These are phyloP conservation scores for Alopecurus myosuroides DNA, from an alignment of 176 grass and related monocot species.

Conservation along the genomic window DNA sequence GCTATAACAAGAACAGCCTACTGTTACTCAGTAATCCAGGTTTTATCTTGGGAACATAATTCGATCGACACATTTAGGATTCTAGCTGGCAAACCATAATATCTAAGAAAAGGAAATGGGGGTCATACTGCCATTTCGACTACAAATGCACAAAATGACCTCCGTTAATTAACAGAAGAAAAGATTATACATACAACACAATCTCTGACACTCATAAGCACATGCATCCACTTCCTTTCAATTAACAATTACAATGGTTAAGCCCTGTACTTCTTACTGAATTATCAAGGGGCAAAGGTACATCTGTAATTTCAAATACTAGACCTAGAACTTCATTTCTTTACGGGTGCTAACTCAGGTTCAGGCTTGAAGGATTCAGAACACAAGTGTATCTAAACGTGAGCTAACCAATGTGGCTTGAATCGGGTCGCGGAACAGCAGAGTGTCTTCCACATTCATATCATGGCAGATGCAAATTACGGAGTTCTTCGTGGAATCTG, in stretches of 20 bases:
- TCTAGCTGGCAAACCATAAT: neutral
- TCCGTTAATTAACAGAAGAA: neutral
- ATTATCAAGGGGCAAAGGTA: neutral
- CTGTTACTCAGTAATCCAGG: neutral
- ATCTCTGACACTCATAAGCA: neutral
- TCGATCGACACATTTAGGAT: neutral
- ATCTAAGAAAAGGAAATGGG: neutral
- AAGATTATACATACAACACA: neutral
- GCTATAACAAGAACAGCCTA: neutral
- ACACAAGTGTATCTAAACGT: neutral
- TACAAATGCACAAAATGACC: neutral
- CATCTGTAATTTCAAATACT: neutral
- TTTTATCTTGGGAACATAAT: neutral
- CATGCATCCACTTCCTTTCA: neutral
- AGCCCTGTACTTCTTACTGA: neutral
- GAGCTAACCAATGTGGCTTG: neutral
- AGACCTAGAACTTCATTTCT: neutral
- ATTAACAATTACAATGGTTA: neutral
- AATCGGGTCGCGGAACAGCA: neutral
- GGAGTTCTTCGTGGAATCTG: neutral
- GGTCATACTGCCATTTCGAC: neutral
- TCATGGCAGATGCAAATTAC: neutral
- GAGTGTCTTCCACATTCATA: neutral
- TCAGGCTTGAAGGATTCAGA: neutral
- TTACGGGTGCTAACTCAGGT: neutral